Evolutionary conservation across 2,329 filamentous ascomycete species (phyloP).

Genomic region (Claviceps purpurea): DNA sequence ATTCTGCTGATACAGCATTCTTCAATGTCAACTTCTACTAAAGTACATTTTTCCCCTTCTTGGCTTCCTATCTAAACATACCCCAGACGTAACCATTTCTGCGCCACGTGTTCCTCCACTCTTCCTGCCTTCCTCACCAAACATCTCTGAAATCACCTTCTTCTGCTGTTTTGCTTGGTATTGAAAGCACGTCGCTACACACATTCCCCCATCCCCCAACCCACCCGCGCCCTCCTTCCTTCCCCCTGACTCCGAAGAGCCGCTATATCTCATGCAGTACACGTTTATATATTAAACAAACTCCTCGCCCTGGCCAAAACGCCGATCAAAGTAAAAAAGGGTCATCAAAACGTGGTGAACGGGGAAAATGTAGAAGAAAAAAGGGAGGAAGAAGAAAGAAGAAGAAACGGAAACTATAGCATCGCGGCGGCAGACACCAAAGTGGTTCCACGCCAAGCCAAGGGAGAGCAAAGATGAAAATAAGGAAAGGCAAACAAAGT

Average conservation of each 20-base stretch:
- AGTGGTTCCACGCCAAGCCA: not conserved
- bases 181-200: constrained; percentile 7
- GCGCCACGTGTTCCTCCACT: too few species aligned
- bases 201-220: constrained; percentile 1
- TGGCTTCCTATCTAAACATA: constrained; percentile 18
- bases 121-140: too few species aligned
- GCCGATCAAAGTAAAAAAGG: constrained; percentile 9
- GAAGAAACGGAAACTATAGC: not conserved
- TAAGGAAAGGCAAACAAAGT: not conserved
- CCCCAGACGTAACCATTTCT: constrained; percentile 2
- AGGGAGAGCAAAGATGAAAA: not conserved
- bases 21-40: constrained; percentile 25
- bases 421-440: not conserved
- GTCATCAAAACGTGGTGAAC: constrained; percentile 8
- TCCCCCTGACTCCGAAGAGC: not conserved
- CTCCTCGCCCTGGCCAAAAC: constrained; percentile 10
- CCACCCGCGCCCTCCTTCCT: not conserved
- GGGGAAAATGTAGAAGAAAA: not conserved
- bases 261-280: constrained; percentile 11
- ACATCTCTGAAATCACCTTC: not conserved
- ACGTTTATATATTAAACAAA: constrained; percentile 8
- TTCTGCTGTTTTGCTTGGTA: constrained; percentile 13
- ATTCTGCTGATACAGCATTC: constrained; percentile 2
- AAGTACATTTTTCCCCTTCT: constrained; percentile 22
- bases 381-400: not conserved